Evolutionary conservation across 345 rosid genomes (phyloP), one percentile per base, ranked within the genome.

Genomic region (Acer saccharum): DNA sequence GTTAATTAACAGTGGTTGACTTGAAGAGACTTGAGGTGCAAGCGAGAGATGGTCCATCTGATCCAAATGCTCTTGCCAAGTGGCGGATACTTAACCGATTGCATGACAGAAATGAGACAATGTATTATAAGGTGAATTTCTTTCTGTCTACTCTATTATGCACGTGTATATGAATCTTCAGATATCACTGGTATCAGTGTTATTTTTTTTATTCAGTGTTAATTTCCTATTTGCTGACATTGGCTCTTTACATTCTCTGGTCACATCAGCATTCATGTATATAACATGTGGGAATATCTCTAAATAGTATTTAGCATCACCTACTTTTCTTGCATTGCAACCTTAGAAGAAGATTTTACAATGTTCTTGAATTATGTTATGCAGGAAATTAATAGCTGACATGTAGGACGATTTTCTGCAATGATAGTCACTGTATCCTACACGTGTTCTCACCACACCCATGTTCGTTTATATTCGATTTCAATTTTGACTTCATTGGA

Each of bases 1-100:
- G 17, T 66, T 70, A 29, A 63, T 74, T 21, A 23, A 75, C 89
- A 95, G 99, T 90, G 99, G 84, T 73, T 58, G 99, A 95, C 74
- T 83, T 95, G 85, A 93, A 95, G 90, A 92, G 99, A 88, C 88
- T 95, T 46, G 90, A 95, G 88, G 89, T 84, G 76, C 96, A 93
- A 62, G 98, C 94, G 48, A 90, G 94, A 79, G 99, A 95, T 81
- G 99, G 98, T 62, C 99, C 99, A 12, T 85, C 89, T 68, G 99
- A 93, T 79, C 98, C 99, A 1, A 77, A 92, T 84, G 97, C 98
- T 69, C 74, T 95, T 75, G 99, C 98, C 72, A 91, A 90, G 77
- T 96, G 98, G 99, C 93, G 98, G 21, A 93, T 96, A 78, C 95
- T 96, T 63, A 96, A 96, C 74, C 92, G 99, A 14, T 79, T 96